Percentiles rank a stretch among this genome's conserved stretches.
phyloP scores from a whole-genome alignment of 2,329 filamentous ascomycete species.

The Phialocephala subalpina region DNA sequence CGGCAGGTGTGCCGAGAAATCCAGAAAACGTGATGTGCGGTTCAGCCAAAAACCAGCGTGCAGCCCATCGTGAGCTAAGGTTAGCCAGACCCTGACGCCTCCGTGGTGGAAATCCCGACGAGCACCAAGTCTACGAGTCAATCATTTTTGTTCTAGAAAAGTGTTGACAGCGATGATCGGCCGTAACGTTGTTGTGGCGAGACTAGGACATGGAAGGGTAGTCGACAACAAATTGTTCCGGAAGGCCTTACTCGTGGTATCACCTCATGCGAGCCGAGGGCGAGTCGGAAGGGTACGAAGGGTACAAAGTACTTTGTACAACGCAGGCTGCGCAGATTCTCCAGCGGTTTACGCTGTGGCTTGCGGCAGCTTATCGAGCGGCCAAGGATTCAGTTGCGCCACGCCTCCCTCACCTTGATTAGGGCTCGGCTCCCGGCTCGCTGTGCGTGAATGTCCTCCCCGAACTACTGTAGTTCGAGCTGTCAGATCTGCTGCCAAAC shows the following conservation, averaged over 20 bases:
- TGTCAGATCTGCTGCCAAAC: slow-evolving; percentile 1
- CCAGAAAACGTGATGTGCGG: slow-evolving; percentile 16
- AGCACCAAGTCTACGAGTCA: slow-evolving; percentile 13
- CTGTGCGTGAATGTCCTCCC: too few species aligned
- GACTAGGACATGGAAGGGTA: slow-evolving; percentile 3
- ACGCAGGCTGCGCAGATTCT: neutral
- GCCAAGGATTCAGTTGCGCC: slow-evolving; percentile 15
- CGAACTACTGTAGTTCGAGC: too few species aligned
- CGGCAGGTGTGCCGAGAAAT: slow-evolving; percentile 19
- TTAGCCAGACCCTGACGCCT: slow-evolving; percentile 10
- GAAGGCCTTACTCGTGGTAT: neutral
- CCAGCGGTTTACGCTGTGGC: slow-evolving; percentile 5
- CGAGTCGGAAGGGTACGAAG: neutral
- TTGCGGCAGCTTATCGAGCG: slow-evolving; percentile 13
- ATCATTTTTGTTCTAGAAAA: slow-evolving; percentile 5
- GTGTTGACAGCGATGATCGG: slow-evolving; percentile 17
- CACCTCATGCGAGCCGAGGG: neutral
- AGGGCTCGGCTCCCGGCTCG: slow-evolving; percentile 18
- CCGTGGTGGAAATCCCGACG: slow-evolving; percentile 6
- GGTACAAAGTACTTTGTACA: neutral
- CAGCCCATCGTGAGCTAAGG: slow-evolving; percentile 3
- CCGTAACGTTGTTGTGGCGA: slow-evolving; percentile 9
- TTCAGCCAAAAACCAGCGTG: slow-evolving; percentile 12
- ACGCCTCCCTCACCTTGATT: slow-evolving; percentile 21
- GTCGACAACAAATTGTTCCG: neutral